Evolutionary conservation across 139 green algal genomes (phyloP), one percentile per base, ranked within the genome.

Genomic region (Chlamydomonas incerta): DNA sequence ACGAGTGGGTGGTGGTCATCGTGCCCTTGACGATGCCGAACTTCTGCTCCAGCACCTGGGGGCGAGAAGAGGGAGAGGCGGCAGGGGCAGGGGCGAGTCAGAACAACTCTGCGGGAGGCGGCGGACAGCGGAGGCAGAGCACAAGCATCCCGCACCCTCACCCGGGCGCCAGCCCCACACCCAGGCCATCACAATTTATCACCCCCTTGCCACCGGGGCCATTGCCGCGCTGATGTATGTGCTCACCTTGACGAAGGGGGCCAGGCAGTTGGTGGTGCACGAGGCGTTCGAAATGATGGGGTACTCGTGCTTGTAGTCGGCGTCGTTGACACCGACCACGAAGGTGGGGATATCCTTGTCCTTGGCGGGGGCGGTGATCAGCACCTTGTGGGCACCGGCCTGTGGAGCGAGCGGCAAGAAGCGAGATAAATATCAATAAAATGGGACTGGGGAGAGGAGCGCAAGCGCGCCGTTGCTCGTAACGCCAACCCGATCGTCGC

Each of bases 201-300:
- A n/a, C n/a, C n/a, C n/a, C n/a, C n/a, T n/a, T n/a, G n/a, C n/a
- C n/a, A n/a, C n/a, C n/a, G n/a, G n/a, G n/a, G n/a, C n/a, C n/a
- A n/a, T n/a, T n/a, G n/a, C n/a, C n/a, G n/a, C n/a, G n/a, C 63
- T 70, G 63, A 6, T 15, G 21, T 10, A 37, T 18, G 9, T 33
- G 35, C 72, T 33, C 60, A 98, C 96, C 97, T 99, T 99, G 82
- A 97, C 97, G 88, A 99, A 99, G 82, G 98, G 98, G n/a, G 98
- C 98, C 86, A 99, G 94, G 96, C 98, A 98, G 97, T 99, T 99
- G 93, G 98, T 99, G 71, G 98, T 99, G 97, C 98, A 99, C 11
- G 96, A 99, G 55, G 98, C 98, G 95, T 99, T 99, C 92, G 96
- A 99, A 89, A 99, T 93, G 94, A 98, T 98, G 87, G 83, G 67